A percentile compares a stretch with the other conserved stretches of the same genome.
Evolutionary conservation across 805 yeast genomes (phyloP).

Genomic region (Ogataea allantospora): DNA sequence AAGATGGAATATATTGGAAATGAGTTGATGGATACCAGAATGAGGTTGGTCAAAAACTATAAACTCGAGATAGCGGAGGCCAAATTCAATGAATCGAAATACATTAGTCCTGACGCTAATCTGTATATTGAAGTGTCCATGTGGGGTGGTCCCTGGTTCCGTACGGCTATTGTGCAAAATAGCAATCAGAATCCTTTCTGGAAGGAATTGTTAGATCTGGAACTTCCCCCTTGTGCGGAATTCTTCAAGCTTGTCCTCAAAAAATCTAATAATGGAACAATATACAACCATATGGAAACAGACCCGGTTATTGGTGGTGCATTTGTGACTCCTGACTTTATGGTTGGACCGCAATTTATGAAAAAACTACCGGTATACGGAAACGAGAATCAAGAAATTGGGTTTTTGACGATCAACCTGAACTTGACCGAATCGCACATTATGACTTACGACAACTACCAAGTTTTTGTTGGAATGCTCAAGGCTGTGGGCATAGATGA

Average conservation of each 20-base stretch:
- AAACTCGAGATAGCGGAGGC: conserved; percentile 66
- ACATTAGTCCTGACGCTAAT: conserved; percentile 7
- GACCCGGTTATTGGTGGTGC: conserved; percentile 54
- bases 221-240: conserved; percentile 55
- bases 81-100: conserved; percentile 37
- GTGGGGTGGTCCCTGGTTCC: conserved; percentile 75
- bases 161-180: conserved; percentile 63
- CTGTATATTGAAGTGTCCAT: conserved; percentile 69
- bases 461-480: conserved; percentile 61
- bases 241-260: conserved; percentile 49
- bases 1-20: conserved; percentile 48
- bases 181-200: conserved; percentile 62
- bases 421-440: conserved; percentile 53
- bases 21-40: conserved; percentile 30
- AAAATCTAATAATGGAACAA: conserved; percentile 13
- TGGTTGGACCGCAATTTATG: conserved; percentile 32
- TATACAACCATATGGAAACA: conserved; percentile 17
- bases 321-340: conserved; percentile 51
- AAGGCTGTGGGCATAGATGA: conserved; percentile 50
- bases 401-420: conserved; percentile 54
- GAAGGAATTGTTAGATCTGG: conserved; percentile 73
- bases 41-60: conserved; percentile 55
- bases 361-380: conserved; percentile 23
- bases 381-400: conserved; percentile 43
- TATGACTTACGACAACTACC: conserved; percentile 59